Conservation (phyloP, 257 asterid species). For the Eustoma russellianum region DNA sequence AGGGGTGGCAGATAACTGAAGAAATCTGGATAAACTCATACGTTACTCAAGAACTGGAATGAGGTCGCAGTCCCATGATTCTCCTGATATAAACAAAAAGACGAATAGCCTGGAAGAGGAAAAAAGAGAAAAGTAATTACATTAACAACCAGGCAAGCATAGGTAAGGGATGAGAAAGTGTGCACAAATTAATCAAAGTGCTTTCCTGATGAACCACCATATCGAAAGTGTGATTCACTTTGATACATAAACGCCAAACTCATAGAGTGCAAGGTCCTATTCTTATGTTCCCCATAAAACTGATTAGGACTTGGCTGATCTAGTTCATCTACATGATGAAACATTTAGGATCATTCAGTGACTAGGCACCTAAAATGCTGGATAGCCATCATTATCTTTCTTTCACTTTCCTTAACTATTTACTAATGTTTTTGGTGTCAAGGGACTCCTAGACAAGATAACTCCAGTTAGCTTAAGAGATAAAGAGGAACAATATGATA, state of each 20-base stretch:
- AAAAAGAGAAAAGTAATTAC: too few relatives aligned
- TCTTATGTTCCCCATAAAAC: neutral
- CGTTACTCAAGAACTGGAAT: constrained; percentile 90
- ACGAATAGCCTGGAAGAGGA: constrained; percentile 59
- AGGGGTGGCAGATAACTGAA: neutral
- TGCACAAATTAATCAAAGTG: neutral
- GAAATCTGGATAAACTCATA: constrained; percentile 33
- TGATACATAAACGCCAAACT: neutral
- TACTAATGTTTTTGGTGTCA: neutral
- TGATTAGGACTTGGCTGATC: neutral
- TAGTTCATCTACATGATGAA: neutral
- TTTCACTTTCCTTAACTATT: neutral
- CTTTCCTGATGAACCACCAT: too few relatives aligned
- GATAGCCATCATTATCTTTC: neutral
- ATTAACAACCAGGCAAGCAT: too few relatives aligned
- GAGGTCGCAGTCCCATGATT: constrained; percentile 67
- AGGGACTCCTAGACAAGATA: neutral
- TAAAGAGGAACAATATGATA: neutral
- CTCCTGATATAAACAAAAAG: constrained; percentile 77
- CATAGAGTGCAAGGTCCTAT: too few relatives aligned
- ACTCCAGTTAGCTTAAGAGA: neutral
- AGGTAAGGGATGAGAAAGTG: neutral
- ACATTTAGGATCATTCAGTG: neutral
- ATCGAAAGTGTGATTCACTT: too few relatives aligned
- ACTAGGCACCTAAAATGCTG: neutral